Conservation (phyloP, 257 asterid genomes). For the Fraxinus pennsylvanica region DNA sequence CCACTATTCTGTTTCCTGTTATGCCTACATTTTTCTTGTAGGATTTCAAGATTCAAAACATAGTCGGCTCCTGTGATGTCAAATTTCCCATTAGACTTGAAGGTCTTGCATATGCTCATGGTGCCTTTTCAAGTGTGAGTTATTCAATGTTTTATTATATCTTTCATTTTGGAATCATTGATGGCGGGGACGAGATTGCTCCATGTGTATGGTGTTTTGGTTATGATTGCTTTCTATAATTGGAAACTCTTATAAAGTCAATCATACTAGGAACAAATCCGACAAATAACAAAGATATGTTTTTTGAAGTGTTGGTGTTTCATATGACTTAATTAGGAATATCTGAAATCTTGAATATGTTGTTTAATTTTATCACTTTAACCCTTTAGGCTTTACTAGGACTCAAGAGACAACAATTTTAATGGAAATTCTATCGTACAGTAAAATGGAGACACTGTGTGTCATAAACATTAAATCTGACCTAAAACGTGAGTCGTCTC, state of each 20-base stretch:
- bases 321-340: neutral
- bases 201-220: neutral
- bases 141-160: slow-evolving; percentile 1
- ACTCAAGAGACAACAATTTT: neutral
- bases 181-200: neutral
- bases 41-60: slow-evolving; percentile 47
- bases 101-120: slow-evolving; percentile 36
- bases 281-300: neutral
- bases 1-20: slow-evolving; percentile 1
- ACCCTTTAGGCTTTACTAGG: neutral
- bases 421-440: neutral
- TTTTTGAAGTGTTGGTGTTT: neutral
- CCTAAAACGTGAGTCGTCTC: neutral
- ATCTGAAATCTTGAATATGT: neutral
- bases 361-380: neutral
- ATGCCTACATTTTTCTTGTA: slow-evolving; percentile 8
- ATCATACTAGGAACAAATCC: neutral
- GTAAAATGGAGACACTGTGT: neutral
- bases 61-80: slow-evolving; percentile 43
- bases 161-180: neutral
- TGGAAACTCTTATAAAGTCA: neutral
- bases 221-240: neutral
- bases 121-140: slow-evolving; percentile 44
- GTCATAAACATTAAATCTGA: neutral
- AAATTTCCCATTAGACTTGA: slow-evolving; percentile 41